These are phyloP conservation scores for Penicilliopsis zonata DNA, from an alignment of 495 filamentous ascomycete genomes.

Conservation along the genomic window DNA sequence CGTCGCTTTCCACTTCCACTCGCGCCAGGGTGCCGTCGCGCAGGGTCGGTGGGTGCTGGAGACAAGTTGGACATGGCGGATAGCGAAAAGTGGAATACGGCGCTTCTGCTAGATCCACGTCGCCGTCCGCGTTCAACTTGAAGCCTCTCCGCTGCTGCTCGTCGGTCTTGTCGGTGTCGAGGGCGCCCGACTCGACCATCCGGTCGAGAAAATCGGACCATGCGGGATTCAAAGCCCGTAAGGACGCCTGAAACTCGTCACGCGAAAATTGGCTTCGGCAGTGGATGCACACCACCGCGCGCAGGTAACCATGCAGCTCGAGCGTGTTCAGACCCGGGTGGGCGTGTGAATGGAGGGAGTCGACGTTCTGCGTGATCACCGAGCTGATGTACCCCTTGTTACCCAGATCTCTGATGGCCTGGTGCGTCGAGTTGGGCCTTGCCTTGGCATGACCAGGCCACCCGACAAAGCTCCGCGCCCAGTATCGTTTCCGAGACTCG, in stretches of 20 bases:
- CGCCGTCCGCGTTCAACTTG: constrained; percentile 85
- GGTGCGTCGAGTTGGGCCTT: constrained; percentile 68
- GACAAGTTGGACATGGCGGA: constrained; percentile 74
- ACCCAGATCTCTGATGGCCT: constrained; percentile 59
- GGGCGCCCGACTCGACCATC: constrained; percentile 57
- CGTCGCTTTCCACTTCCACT: constrained; percentile 68
- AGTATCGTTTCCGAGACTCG: constrained; percentile 87
- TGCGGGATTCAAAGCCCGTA: constrained; percentile 69
- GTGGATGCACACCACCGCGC: constrained; percentile 69
- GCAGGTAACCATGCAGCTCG: constrained; percentile 85
- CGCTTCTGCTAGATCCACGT: constrained; percentile 81
- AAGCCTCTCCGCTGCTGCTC: constrained; percentile 57
- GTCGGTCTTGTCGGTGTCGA: constrained; percentile 63
- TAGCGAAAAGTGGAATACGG: constrained; percentile 87
- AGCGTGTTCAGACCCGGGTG: constrained; percentile 66
- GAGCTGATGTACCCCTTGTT: constrained; percentile 57
- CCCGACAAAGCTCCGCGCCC: constrained; percentile 88
- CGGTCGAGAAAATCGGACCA: constrained; percentile 71
- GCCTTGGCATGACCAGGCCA: constrained; percentile 73
- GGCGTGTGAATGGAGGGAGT: constrained; percentile 74
- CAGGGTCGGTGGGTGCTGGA: constrained; percentile 49
- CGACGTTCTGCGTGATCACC: constrained; percentile 93
- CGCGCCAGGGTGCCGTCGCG: constrained; percentile 41
- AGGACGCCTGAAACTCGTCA: constrained; percentile 58
- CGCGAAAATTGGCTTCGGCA: constrained; percentile 58